A percentile compares a stretch with the other conserved stretches of the same genome.
phyloP scores from a whole-genome alignment of 2,329 filamentous ascomycete species.

The Hypoxylon sp. region DNA sequence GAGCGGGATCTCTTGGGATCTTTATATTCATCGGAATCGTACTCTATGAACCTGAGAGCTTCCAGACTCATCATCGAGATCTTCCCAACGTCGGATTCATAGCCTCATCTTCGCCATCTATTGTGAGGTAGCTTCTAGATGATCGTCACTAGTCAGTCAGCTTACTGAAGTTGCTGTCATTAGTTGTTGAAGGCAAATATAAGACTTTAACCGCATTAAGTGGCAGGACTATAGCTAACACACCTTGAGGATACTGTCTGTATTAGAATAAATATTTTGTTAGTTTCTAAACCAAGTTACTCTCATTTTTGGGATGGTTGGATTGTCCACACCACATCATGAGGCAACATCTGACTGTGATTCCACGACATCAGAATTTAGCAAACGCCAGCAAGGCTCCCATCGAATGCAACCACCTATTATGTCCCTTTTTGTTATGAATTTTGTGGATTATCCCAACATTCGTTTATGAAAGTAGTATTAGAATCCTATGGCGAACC shows the following conservation, averaged over 20 bases:
- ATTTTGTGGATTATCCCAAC: background rate
- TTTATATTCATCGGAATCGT: slow-evolving; percentile 1
- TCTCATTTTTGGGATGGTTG: background rate
- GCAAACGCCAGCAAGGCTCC: background rate
- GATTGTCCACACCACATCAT: background rate
- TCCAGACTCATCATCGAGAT: background rate
- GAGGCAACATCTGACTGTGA: background rate
- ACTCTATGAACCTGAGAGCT: background rate
- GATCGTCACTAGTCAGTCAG: slow-evolving; percentile 3
- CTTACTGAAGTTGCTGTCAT: slow-evolving; percentile 1
- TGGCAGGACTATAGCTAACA: background rate
- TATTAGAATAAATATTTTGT: background rate
- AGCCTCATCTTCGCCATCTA: background rate
- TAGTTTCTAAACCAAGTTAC: background rate
- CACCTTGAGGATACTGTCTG: background rate
- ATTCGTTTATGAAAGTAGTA: background rate
- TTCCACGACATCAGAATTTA: background rate
- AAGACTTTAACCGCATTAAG: background rate
- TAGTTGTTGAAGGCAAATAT: background rate
- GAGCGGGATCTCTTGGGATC: background rate
- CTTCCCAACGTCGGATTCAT: background rate
- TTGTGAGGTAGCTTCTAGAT: background rate
- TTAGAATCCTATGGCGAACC: background rate
- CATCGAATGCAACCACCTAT: background rate
- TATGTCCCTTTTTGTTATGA: background rate